These are phyloP conservation scores for Trichothecium roseum DNA, from an alignment of 2,329 filamentous ascomycete genomes.

Conservation along the genomic window DNA sequence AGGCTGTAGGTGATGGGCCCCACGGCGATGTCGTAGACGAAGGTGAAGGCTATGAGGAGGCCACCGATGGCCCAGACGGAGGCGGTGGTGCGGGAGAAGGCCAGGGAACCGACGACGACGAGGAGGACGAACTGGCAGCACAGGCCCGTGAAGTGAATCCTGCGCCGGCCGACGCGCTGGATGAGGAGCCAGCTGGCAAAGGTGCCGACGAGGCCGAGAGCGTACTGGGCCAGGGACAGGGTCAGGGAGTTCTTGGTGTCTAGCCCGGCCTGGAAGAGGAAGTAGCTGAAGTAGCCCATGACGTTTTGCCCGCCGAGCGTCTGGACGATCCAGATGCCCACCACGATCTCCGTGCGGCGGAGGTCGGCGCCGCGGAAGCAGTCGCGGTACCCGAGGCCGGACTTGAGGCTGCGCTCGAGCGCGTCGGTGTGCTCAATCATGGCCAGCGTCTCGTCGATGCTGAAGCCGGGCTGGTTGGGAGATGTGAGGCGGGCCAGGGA, in stretches of 20 bases:
- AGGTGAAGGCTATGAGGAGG: conserved; percentile 40
- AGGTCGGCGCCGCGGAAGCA: conserved; percentile 42
- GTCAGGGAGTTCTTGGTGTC: conserved; percentile 30
- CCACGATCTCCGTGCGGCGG: conserved; percentile 41
- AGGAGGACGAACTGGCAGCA: conserved; percentile 27
- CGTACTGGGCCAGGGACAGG: conserved; percentile 36
- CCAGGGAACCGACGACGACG: conserved; percentile 27
- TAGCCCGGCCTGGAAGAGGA: conserved; percentile 35
- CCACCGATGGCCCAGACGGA: conserved; percentile 32
- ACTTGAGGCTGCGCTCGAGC: conserved; percentile 30
- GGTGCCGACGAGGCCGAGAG: conserved; percentile 40
- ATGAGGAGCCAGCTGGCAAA: conserved; percentile 40
- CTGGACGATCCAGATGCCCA: conserved; percentile 38
- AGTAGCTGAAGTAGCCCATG: conserved; percentile 38
- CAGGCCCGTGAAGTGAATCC: conserved; percentile 35
- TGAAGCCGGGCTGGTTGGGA: conserved; percentile 24
- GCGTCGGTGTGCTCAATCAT: conserved; percentile 45
- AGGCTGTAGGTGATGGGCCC: conserved; percentile 44
- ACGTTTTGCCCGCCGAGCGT: conserved; percentile 36
- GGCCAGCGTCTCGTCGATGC: conserved; percentile 36
- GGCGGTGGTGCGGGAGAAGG: conserved; percentile 20
- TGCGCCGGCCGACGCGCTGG: conserved; percentile 36
- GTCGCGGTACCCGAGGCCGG: conserved; percentile 34
- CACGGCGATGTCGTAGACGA: conserved; percentile 43
- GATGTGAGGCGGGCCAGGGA: conserved; percentile 31